phyloP scores from a whole-genome alignment of 1,139 yeast species.

The Lodderomyces orthopsilosis region DNA sequence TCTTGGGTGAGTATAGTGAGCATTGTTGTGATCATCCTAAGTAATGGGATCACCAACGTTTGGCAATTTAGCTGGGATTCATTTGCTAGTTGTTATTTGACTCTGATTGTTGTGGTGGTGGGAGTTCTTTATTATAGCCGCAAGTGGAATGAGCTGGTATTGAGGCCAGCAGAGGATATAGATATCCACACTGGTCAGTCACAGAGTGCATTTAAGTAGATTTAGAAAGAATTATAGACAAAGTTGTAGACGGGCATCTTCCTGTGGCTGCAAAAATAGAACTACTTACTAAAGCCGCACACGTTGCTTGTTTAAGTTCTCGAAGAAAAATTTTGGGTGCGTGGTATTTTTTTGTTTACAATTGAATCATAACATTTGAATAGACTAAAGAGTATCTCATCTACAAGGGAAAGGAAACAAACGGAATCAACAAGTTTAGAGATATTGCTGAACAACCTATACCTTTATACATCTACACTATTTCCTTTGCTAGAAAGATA shows the following conservation, averaged over 20 bases:
- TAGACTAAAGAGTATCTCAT: background rate
- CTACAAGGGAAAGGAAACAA: no score
- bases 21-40: constrained; percentile 13
- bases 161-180: constrained; percentile 9
- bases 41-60: constrained; percentile 15
- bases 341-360: background rate
- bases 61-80: constrained; percentile 15
- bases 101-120: constrained; percentile 11
- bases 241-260: no score
- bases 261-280: background rate
- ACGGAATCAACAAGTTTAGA: no score
- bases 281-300: background rate
- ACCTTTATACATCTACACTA: no score
- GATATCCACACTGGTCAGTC: constrained; percentile 13
- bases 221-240: background rate
- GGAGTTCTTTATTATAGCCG: constrained; percentile 9
- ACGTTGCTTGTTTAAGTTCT: background rate
- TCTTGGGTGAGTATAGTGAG: constrained; percentile 14
- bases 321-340: background rate
- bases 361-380: background rate
- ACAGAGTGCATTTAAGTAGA: constrained; percentile 11
- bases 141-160: constrained; percentile 12
- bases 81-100: constrained; percentile 15
- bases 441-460: no score
- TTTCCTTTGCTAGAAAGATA: no score